These are phyloP conservation scores for Capsicum baccatum DNA, from an alignment of 257 asterid species.

Conservation along the genomic window DNA sequence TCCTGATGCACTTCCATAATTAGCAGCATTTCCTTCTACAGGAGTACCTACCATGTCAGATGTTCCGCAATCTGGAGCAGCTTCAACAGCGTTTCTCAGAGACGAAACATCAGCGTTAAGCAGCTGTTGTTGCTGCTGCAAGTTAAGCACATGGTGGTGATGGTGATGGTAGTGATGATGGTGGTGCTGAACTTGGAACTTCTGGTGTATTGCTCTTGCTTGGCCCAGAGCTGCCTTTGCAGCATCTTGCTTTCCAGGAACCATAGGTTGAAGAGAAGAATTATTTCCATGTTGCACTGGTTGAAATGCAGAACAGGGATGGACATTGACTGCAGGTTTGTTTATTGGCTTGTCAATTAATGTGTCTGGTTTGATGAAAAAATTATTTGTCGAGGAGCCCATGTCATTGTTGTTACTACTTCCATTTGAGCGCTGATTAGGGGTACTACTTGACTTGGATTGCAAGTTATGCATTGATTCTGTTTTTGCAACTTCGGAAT, in stretches of 20 bases:
- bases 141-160: conserved; percentile 50
- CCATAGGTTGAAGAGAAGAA: conserved; percentile 38
- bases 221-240: conserved; percentile 35
- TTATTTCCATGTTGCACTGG: conserved; percentile 41
- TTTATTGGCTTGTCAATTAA: conserved; percentile 32
- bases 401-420: conserved; percentile 55
- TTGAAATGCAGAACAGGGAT: conserved; percentile 43
- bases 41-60: conserved; percentile 35
- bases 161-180: conserved; percentile 61
- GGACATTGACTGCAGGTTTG: conserved; percentile 35
- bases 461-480: conserved; percentile 44
- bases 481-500: conserved; percentile 50
- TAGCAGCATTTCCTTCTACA: conserved; percentile 48
- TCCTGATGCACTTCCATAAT: conserved; percentile 58
- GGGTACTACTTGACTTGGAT: conserved; percentile 48
- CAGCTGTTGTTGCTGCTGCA: conserved; percentile 44
- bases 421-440: conserved; percentile 53
- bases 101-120: conserved; percentile 38
- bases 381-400: conserved; percentile 60
- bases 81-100: conserved; percentile 30
- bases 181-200: conserved; percentile 53
- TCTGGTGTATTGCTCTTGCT: conserved; percentile 41
- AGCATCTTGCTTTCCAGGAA: conserved; percentile 37
- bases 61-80: conserved; percentile 37
- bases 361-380: conserved; percentile 41